Evolutionary conservation across 2,329 filamentous ascomycete species (phyloP).

Genomic region (Pyrenophora seminiperda): DNA sequence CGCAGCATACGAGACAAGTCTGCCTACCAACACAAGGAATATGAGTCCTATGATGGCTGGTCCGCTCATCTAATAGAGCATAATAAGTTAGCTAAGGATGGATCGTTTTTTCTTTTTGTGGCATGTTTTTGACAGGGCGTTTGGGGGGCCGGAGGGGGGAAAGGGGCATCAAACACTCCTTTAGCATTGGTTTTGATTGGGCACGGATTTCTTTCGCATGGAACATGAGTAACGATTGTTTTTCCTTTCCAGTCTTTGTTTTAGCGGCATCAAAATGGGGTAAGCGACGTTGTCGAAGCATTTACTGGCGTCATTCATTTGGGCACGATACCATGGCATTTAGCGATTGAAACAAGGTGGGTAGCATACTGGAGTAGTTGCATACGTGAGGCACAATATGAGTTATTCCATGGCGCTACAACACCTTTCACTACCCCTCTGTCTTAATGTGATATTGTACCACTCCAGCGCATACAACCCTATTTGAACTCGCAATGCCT

Average conservation of each 20-base stretch:
- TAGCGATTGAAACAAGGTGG: constrained; percentile 3
- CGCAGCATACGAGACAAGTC: constrained; percentile 34
- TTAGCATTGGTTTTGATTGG: constrained; percentile 11
- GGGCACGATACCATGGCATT: constrained; percentile 28
- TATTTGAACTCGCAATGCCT: too few relatives aligned
- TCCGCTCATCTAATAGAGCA: constrained; percentile 35
- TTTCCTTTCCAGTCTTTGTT: constrained; percentile 14
- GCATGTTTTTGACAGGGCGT: not conserved
- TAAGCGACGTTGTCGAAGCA: constrained; percentile 16
- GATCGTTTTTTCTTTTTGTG: not conserved
- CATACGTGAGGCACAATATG: too few relatives aligned
- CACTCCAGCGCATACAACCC: too few relatives aligned
- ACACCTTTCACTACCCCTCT: too few relatives aligned
- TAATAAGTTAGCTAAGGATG: not conserved
- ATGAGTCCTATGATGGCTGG: constrained; percentile 42
- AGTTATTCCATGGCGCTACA: too few relatives aligned
- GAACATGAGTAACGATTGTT: not conserved
- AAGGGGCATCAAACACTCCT: constrained; percentile 3
- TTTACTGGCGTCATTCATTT: constrained; percentile 25
- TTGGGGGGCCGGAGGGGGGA: not conserved
- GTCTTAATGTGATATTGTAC: too few relatives aligned
- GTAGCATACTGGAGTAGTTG: too few relatives aligned
- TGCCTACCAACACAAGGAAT: constrained; percentile 31
- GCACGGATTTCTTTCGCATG: not conserved
- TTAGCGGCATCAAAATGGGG: constrained; percentile 35